Conservation (phyloP, 768 basidiomycete genomes). For the Boletellus emodensis region DNA sequence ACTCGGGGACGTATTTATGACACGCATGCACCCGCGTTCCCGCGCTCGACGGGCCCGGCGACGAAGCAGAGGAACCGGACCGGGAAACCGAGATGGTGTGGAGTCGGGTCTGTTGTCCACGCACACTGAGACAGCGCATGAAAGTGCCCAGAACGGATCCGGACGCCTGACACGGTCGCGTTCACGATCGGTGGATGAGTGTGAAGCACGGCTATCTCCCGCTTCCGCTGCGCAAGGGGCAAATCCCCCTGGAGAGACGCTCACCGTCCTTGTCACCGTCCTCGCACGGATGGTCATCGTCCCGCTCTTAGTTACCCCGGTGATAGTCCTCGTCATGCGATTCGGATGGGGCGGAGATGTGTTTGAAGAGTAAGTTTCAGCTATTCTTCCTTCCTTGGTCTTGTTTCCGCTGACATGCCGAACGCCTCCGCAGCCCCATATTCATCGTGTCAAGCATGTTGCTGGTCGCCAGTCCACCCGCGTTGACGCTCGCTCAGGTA, state of each 20-base stretch:
- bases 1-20: conserved; percentile 14
- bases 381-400: not conserved
- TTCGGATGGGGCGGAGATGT: conserved; percentile 40
- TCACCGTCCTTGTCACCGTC: conserved; percentile 82
- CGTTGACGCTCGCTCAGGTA: conserved; percentile 63
- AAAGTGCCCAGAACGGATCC: not conserved
- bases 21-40: conserved; percentile 3
- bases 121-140: conserved; percentile 2
- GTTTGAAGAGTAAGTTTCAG: conserved; percentile 68
- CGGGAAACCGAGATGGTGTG: not conserved
- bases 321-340: conserved; percentile 62
- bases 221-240: not conserved
- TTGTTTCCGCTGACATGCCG: not conserved
- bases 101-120: conserved; percentile 8
- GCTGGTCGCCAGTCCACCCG: conserved; percentile 79
- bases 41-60: not conserved
- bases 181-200: not conserved
- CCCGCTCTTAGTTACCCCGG: conserved; percentile 71
- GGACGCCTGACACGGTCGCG: not conserved
- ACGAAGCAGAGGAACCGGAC: not conserved
- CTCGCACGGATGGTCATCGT: conserved; percentile 83
- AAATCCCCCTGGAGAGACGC: conserved; percentile 61
- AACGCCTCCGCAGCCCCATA: conserved; percentile 54
- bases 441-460: conserved; percentile 84
- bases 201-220: not conserved